Base-by-base conservation (phyloP, 306 rosid species). In the Acacia acuminata region DNA sequence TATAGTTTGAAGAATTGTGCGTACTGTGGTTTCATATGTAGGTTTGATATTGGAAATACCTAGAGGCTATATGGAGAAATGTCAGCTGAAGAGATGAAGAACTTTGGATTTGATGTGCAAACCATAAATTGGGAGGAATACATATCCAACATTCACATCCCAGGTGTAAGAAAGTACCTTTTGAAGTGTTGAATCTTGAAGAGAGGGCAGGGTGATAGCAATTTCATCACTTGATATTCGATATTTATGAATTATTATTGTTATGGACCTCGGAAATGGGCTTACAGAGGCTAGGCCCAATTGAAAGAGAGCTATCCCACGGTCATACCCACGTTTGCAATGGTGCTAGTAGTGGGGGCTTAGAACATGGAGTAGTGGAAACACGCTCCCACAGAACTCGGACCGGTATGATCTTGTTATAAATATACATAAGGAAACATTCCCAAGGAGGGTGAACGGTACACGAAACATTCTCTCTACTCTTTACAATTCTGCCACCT, bases 21-120 rank as follows among this genome's bases (percentile, higher is more conserved):
- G 32, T 73, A 1, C 76, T 75, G 64, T 61, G 38, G 89, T 36
- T 66, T n/a, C 20, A 22, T 71, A 2, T 70, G 2, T 20, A 72
- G 77, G 77, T 72, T 72, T 72, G 60, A 72, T 56, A 47, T 15
- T 72, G 61, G 77, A 5, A 72, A 72, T 30, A 72, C 43, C 24
- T 25, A 72, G 17, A 47, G 32, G 20, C 4, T 72, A 27, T 11
- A 14, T 22, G 61, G 11, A 44, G 61, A 72, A 15, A 72, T 72
- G 77, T 47, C 77, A n/a, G 32, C 32, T 1, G 61, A 72, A 47
- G 77, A 72, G 43, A 72, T 72, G 58, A 48, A 43, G 25, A 14
- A 72, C 77, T 72, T 72, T 17, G 24, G 77, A 24, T 72, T 47
- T 44, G 60, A 72, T 22, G 60, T 27, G 40, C 8, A 8, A 10